phyloP scores from a whole-genome alignment of 805 yeast species.

The Ogataea nitratoaversa region DNA sequence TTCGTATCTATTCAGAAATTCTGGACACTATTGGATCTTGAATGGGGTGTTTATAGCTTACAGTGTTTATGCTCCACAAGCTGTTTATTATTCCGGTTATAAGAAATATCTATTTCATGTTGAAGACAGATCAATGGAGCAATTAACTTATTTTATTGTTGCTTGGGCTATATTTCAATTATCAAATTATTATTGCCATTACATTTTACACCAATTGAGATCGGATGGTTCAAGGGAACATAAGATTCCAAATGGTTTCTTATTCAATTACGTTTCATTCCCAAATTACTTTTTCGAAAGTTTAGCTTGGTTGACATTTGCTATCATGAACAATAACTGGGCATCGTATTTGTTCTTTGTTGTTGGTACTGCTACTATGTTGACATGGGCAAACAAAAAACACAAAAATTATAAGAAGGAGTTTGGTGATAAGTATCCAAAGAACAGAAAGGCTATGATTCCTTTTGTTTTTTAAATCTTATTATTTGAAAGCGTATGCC shows the following conservation, averaged over 20 bases:
- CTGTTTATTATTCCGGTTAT: constrained; percentile 14
- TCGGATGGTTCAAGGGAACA: constrained; percentile 53
- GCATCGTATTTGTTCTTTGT: constrained; percentile 65
- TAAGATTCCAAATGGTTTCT: constrained; percentile 77
- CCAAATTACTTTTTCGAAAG: constrained; percentile 94
- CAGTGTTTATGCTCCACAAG: constrained; percentile 29
- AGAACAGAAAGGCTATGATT: constrained; percentile 69
- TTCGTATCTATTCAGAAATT: constrained; percentile 81
- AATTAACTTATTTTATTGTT: constrained; percentile 33
- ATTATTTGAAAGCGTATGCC: too few species aligned
- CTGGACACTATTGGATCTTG: constrained; percentile 88
- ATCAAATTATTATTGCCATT: constrained; percentile 71
- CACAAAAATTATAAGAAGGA: constrained; percentile 63
- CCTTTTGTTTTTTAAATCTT: constrained; percentile 66
- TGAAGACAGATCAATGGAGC: constrained; percentile 34
- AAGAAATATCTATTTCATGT: constrained; percentile 40
- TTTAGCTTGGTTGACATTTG: constrained; percentile 66
- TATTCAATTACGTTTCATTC: constrained; percentile 76
- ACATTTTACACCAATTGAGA: constrained; percentile 58
- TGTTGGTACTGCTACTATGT: constrained; percentile 81
- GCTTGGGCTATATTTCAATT: constrained; percentile 59
- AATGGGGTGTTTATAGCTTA: constrained; percentile 54
- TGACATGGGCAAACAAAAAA: constrained; percentile 85
- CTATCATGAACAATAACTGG: constrained; percentile 73
- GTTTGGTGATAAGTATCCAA: constrained; percentile 77